These are phyloP conservation scores for Limnomonas spitsbergensis DNA, from an alignment of 139 green algal genomes.

Conservation along the genomic window DNA sequence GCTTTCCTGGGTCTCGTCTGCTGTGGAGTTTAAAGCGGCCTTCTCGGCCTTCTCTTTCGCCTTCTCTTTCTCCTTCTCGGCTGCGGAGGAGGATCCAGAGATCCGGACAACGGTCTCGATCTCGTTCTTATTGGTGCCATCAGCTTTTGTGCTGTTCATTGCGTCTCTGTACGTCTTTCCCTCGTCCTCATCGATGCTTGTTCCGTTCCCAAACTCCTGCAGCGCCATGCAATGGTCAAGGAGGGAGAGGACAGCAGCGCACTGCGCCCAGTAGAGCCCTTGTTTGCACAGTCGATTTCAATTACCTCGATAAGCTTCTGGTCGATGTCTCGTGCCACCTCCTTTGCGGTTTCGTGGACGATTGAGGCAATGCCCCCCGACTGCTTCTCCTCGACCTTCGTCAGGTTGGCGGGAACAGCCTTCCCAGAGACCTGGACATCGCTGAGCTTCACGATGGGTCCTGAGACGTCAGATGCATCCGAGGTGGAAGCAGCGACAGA, in stretches of 20 bases:
- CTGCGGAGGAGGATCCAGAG: no score
- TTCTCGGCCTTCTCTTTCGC: no score
- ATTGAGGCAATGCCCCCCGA: background rate
- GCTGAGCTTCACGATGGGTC: background rate
- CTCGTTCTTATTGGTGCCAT: background rate
- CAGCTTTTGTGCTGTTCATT: background rate
- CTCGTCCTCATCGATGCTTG: background rate
- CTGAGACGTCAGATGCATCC: background rate
- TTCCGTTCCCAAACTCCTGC: constrained; percentile 17
- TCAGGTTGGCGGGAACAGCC: no score
- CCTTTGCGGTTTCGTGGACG: background rate
- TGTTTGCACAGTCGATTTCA: background rate
- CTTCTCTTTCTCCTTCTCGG: no score
- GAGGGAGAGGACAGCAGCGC: no score
- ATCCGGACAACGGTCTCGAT: constrained; percentile 15
- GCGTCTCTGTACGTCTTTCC: constrained; percentile 1
- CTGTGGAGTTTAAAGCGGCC: no score
- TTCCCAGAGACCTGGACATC: background rate
- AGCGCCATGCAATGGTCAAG: no score
- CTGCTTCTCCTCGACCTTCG: background rate
- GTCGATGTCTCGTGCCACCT: background rate
- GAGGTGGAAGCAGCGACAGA: no score
- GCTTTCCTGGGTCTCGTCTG: background rate
- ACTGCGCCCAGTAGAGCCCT: no score
- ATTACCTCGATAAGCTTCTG: constrained; percentile 1